These are phyloP conservation scores for Fusarium oxysporum DNA, from an alignment of 2,329 filamentous ascomycete genomes.

Conservation along the genomic window DNA sequence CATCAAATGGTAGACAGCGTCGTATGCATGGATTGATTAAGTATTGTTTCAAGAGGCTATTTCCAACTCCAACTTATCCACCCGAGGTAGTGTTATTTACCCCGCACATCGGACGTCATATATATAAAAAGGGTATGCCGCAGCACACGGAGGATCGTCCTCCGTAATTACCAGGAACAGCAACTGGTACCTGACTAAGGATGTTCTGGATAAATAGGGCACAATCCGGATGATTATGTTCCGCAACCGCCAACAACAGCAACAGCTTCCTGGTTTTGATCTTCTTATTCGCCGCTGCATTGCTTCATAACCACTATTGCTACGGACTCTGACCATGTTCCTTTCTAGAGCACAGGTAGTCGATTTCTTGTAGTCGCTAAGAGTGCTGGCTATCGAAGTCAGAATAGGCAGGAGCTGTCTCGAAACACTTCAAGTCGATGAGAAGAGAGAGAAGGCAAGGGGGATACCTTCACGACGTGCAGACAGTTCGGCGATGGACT, in stretches of 20 bases:
- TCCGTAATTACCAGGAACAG: background rate
- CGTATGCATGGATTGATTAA: background rate
- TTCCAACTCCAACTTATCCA: background rate
- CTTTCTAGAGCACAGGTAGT: no score
- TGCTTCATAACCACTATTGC: background rate
- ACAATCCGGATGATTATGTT: background rate
- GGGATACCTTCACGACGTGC: no score
- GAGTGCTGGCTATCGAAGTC: fast-evolving
- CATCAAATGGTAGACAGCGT: background rate
- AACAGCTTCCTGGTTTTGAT: fast-evolving
- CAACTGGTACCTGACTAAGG: background rate
- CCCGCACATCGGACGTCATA: background rate
- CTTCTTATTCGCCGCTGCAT: fast-evolving
- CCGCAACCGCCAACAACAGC: background rate
- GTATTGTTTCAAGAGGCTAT: background rate
- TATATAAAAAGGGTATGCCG: background rate
- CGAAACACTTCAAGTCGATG: no score
- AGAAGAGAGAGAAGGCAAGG: no score
- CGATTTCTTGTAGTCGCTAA: no score
- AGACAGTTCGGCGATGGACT: background rate
- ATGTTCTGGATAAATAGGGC: background rate
- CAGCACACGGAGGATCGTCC: background rate
- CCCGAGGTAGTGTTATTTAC: background rate
- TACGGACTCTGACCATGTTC: no score
- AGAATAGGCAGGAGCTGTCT: background rate